Evolutionary conservation across 768 basidiomycete species (phyloP).

Genomic region (Paxillus involutus): DNA sequence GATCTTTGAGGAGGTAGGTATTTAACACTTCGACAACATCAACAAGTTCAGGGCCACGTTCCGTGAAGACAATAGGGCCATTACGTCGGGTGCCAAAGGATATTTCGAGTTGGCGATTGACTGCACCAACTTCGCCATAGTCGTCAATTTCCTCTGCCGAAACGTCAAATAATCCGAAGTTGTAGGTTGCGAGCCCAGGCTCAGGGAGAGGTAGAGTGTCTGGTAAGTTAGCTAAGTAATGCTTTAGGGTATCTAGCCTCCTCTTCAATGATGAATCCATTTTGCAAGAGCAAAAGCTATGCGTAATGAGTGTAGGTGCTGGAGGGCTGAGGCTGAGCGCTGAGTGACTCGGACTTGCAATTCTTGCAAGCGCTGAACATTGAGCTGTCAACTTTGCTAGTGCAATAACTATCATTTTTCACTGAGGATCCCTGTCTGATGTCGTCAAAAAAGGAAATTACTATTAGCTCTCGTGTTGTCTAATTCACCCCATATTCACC

Average conservation of each 20-base stretch:
- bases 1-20: constrained; percentile 3
- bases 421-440: too few species aligned
- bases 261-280: not conserved
- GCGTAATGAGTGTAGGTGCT: too few species aligned
- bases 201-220: not conserved
- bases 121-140: not conserved
- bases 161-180: not conserved
- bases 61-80: constrained; percentile 8
- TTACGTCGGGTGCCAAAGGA: not conserved
- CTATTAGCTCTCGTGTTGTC: too few species aligned
- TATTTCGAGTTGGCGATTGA: constrained; percentile 5
- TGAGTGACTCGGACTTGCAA: too few species aligned
- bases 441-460: too few species aligned
- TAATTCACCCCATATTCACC: too few species aligned
- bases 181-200: not conserved
- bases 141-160: not conserved
- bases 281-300: too few species aligned
- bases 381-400: too few species aligned
- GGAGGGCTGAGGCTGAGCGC: too few species aligned
- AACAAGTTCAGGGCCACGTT: constrained; percentile 4
- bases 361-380: too few species aligned
- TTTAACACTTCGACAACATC: constrained; percentile 7
- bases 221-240: not conserved
- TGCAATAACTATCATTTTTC: too few species aligned
- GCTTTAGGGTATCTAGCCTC: not conserved